These are phyloP conservation scores for Nakaseomyces sp. DNA, from an alignment of 1,139 yeast species.

Conservation along the genomic window DNA sequence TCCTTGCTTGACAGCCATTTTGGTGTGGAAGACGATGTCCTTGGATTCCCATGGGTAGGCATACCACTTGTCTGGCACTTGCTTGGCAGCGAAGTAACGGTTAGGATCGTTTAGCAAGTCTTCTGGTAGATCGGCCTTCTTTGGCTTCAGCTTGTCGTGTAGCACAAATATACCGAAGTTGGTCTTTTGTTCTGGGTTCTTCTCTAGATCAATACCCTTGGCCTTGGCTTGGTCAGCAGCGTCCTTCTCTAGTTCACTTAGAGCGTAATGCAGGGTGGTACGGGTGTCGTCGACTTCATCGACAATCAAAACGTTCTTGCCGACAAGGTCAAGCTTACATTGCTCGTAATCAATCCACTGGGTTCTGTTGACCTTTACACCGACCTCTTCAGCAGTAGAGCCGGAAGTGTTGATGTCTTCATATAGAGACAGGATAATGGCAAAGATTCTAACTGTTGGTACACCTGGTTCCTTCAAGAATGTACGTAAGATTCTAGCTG, in stretches of 20 bases:
- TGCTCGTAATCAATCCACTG: conserved; percentile 63
- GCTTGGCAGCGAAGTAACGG: conserved; percentile 82
- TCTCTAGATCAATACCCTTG: conserved; percentile 34
- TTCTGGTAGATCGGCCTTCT: conserved; percentile 59
- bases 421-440: conserved; percentile 53
- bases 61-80: conserved; percentile 90
- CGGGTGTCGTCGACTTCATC: conserved; percentile 65
- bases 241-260: conserved; percentile 50
- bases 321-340: conserved; percentile 42
- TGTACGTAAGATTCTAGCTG: conserved; percentile 56
- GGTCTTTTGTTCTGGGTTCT: conserved; percentile 42
- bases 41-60: conserved; percentile 97
- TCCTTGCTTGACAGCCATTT: conserved; percentile 72
- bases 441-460: conserved; percentile 56
- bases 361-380: conserved; percentile 53
- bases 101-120: conserved; percentile 36
- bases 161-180: conserved; percentile 83
- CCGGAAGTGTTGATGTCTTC: conserved; percentile 44
- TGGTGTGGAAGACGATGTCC: conserved; percentile 83
- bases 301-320: conserved; percentile 54
- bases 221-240: conserved; percentile 42
- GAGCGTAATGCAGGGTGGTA: conserved; percentile 56
- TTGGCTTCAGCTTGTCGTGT: conserved; percentile 86
- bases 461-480: conserved; percentile 47
- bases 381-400: conserved; percentile 40